These are phyloP conservation scores for Nemania serpens DNA, from an alignment of 2,329 filamentous ascomycete genomes.

Conservation along the genomic window DNA sequence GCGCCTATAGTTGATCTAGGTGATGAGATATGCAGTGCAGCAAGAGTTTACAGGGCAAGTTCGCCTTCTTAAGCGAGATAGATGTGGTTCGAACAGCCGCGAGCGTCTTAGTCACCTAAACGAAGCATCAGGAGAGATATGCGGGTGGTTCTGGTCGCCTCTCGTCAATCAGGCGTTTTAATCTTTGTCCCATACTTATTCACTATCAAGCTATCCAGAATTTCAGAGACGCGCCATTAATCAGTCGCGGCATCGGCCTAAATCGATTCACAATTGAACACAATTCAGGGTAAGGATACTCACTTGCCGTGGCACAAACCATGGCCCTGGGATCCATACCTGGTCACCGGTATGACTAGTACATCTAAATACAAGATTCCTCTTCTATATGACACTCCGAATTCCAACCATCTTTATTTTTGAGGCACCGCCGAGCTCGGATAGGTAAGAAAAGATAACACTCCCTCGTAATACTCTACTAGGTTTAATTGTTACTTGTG, in stretches of 20 bases:
- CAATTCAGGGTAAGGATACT: constrained; percentile 2
- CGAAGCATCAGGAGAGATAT: background rate
- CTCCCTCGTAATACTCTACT: background rate
- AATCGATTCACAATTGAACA: constrained; percentile 1
- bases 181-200: background rate
- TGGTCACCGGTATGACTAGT: background rate
- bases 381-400: background rate
- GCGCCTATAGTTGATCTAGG: background rate
- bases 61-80: background rate
- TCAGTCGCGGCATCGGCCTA: background rate
- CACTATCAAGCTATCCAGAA: background rate
- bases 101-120: background rate
- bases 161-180: background rate
- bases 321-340: constrained; percentile 5
- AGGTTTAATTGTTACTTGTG: background rate
- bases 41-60: background rate
- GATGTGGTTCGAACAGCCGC: background rate
- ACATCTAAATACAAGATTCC: background rate
- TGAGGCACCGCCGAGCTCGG: background rate
- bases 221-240: background rate
- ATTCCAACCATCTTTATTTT: background rate
- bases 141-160: background rate
- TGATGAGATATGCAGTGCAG: background rate
- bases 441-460: background rate
- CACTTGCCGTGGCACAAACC: constrained; percentile 9